These are phyloP conservation scores for Metahyphopichia silvanorum DNA, from an alignment of 805 yeast genomes.

Conservation along the genomic window DNA sequence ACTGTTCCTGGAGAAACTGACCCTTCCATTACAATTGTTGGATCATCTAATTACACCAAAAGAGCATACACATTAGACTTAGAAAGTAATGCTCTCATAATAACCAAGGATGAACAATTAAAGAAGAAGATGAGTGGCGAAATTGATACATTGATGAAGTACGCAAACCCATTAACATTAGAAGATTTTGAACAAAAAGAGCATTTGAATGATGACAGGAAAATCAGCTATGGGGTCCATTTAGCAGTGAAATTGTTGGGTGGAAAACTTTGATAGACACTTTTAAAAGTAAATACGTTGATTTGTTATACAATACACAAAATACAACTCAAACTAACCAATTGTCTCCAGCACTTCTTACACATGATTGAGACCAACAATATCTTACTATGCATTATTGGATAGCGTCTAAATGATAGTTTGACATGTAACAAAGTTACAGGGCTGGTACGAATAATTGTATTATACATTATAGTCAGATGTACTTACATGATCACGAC, in stretches of 20 bases:
- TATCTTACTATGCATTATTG: no score
- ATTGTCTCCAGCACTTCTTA: background rate
- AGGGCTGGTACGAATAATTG: no score
- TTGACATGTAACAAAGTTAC: no score
- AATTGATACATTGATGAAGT: conserved; percentile 52
- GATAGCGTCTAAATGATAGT: no score
- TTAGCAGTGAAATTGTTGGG: conserved; percentile 64
- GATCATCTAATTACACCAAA: conserved; percentile 90
- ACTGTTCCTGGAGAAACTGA: conserved; percentile 49
- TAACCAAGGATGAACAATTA: conserved; percentile 65
- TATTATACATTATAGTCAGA: background rate
- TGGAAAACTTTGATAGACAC: conserved; percentile 43
- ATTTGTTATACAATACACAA: conserved; percentile 1
- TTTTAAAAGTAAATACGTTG: no score
- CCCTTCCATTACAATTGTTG: conserved; percentile 80
- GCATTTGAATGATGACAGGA: conserved; percentile 38
- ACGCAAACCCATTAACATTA: conserved; percentile 52
- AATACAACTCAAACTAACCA: background rate
- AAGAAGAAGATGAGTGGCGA: conserved; percentile 59
- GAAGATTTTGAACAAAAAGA: conserved; percentile 52
- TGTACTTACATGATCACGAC: background rate
- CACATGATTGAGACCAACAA: no score
- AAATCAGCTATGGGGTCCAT: conserved; percentile 59
- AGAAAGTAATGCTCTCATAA: conserved; percentile 79
- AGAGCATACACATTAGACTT: conserved; percentile 85